Percentiles rank a stretch among this genome's conserved stretches.
Conservation (phyloP, 1,284 basidiomycete species). For the Austroboletus novae-zelandiae region DNA sequence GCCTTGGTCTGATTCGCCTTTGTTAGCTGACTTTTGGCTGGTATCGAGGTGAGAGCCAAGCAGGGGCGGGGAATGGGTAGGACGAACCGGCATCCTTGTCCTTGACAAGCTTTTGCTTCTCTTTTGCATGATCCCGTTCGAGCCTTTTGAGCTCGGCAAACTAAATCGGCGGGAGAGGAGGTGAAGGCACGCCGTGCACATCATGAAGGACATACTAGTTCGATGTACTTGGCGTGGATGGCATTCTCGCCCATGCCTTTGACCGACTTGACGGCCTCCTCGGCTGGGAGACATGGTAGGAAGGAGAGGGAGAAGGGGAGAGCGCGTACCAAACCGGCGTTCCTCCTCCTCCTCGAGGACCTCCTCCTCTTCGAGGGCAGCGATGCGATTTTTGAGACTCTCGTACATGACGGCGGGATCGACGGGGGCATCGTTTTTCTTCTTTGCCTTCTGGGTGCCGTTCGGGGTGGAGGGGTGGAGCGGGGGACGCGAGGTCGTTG, state of each 20-base stretch:
- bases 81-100: constrained; percentile 79
- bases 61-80: constrained; percentile 7
- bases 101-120: constrained; percentile 82
- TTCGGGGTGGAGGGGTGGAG: constrained; percentile 38
- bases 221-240: constrained; percentile 80
- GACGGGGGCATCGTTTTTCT: constrained; percentile 64
- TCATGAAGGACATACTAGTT: constrained; percentile 54
- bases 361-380: constrained; percentile 80
- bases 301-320: constrained; percentile 2
- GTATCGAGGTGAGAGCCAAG: constrained; percentile 11
- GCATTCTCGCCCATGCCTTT: constrained; percentile 75
- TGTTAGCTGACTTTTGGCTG: constrained; percentile 78
- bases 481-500: constrained; percentile 25
- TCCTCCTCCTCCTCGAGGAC: constrained; percentile 83
- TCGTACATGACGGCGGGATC: constrained; percentile 84
- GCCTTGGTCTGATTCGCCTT: constrained; percentile 83
- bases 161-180: constrained; percentile 39
- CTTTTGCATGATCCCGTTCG: constrained; percentile 82
- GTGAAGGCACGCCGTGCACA: constrained; percentile 15
- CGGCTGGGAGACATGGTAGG: constrained; percentile 46
- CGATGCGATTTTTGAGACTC: constrained; percentile 79
- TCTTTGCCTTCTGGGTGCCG: constrained; percentile 57
- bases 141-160: constrained; percentile 80
- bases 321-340: constrained; percentile 59
- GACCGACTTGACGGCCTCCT: constrained; percentile 80